These are phyloP conservation scores for Phycomyces blakesleeanus DNA, from an alignment of 192 early-diverging fungal species.

Conservation along the genomic window DNA sequence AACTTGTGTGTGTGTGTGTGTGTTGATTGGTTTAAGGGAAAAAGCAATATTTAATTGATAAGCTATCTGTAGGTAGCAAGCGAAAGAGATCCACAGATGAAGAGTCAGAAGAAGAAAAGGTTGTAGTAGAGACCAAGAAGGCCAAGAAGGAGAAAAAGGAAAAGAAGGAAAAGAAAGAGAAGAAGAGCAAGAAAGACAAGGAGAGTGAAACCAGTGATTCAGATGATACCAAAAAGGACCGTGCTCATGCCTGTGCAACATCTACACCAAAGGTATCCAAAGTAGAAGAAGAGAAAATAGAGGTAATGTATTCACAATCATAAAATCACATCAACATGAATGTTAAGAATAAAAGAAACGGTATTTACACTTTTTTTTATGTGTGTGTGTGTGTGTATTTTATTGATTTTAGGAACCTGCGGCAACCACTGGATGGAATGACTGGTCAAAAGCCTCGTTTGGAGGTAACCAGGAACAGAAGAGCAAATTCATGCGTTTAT, in stretches of 20 bases:
- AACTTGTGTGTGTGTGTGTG: too few species aligned
- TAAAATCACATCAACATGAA: too few species aligned
- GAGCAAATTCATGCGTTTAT: constrained; percentile 59
- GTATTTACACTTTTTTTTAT: too few species aligned
- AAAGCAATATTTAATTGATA: constrained; percentile 5
- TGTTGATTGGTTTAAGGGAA: too few species aligned
- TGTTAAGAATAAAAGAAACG: too few species aligned
- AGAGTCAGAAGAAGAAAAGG: constrained; percentile 10
- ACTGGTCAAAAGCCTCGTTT: constrained; percentile 60
- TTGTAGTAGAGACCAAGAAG: constrained; percentile 30
- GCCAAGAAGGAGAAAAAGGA: constrained; percentile 37
- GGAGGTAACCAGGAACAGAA: constrained; percentile 50
- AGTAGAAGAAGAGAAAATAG: neutral
- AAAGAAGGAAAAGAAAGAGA: constrained; percentile 28
- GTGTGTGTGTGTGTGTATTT: constrained; percentile 6
- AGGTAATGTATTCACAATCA: too few species aligned
- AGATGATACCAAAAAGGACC: constrained; percentile 30
- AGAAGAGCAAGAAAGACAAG: neutral
- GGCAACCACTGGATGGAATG: constrained; percentile 49
- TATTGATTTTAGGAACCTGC: constrained; percentile 13
- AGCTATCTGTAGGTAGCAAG: too few species aligned
- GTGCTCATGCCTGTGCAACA: constrained; percentile 11
- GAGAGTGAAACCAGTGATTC: constrained; percentile 20
- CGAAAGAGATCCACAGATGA: constrained; percentile 26
- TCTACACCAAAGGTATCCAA: neutral